These are phyloP conservation scores for Volvariella volvacea DNA, from an alignment of 1,284 basidiomycete genomes.

Conservation along the genomic window DNA sequence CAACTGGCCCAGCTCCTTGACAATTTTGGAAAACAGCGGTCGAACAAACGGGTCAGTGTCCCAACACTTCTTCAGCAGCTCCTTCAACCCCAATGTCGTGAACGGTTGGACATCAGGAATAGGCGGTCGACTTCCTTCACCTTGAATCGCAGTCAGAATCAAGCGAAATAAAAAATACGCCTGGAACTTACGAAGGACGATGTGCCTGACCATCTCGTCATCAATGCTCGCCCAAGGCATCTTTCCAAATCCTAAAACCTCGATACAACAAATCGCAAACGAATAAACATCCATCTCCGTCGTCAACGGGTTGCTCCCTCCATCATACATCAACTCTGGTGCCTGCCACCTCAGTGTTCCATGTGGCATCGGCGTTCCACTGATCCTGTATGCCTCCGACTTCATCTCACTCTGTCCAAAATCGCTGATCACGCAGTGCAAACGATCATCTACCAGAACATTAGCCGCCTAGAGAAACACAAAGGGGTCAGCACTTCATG, in stretches of 20 bases:
- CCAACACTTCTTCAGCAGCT: conserved; percentile 27
- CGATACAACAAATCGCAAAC: conserved; percentile 65
- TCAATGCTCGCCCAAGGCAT: conserved; percentile 56
- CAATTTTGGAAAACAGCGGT: conserved; percentile 23
- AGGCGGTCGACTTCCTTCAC: conserved; percentile 35
- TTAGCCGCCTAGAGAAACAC: conserved; percentile 50
- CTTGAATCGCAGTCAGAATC: conserved; percentile 22
- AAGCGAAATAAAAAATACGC: conserved; percentile 2
- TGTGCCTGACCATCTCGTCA: conserved; percentile 50
- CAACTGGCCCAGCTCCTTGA: conserved; percentile 20
- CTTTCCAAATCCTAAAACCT: conserved; percentile 58
- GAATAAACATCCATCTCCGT: conserved; percentile 64
- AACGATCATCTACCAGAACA: conserved; percentile 61
- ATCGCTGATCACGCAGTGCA: conserved; percentile 66
- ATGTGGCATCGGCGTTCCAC: conserved; percentile 41
- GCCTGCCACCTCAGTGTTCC: conserved; percentile 69
- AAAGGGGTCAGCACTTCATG: conserved; percentile 3
- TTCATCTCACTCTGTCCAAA: conserved; percentile 79
- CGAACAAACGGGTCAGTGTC: conserved; percentile 21
- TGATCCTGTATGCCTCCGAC: conserved; percentile 56
- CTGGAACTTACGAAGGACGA: conserved; percentile 48
- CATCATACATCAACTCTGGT: conserved; percentile 60
- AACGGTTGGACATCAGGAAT: conserved; percentile 20
- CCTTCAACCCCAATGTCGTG: conserved; percentile 23
- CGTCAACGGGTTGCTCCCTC: conserved; percentile 43